phyloP scores from a whole-genome alignment of 2,329 filamentous ascomycete genomes.

The Allantophomopsis cytisporea region DNA sequence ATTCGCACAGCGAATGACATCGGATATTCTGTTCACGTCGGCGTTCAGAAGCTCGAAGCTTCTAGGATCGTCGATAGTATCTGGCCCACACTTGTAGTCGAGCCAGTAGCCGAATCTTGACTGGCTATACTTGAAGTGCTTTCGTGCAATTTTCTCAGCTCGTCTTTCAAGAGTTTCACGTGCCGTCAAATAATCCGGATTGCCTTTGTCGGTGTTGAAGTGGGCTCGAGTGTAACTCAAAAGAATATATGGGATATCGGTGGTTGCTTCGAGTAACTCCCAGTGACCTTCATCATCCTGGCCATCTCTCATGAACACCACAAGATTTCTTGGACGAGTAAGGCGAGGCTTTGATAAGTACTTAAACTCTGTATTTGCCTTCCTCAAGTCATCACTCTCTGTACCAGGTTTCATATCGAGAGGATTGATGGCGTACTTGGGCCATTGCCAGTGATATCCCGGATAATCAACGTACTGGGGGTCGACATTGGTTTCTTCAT shows the following conservation, averaged over 20 bases:
- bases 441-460: conserved; percentile 13
- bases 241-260: neutral
- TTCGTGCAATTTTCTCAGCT: too few relatives aligned
- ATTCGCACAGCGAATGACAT: conserved; percentile 1
- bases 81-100: conserved; percentile 1
- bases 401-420: conserved; percentile 10
- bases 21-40: conserved; percentile 1
- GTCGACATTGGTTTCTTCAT: conserved; percentile 7
- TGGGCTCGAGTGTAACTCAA: conserved; percentile 1
- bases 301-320: too few relatives aligned
- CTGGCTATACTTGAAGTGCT: neutral
- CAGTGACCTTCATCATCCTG: too few relatives aligned
- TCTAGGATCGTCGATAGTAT: neutral
- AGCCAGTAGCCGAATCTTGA: neutral
- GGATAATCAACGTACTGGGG: conserved; percentile 11
- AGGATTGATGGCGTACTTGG: conserved; percentile 12
- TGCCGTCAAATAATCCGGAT: neutral
- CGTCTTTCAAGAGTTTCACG: neutral
- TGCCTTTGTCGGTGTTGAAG: neutral
- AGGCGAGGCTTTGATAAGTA: too few relatives aligned
- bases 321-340: too few relatives aligned
- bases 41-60: neutral
- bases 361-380: too few relatives aligned
- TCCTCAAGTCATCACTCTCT: neutral
- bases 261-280: neutral